phyloP scores from a whole-genome alignment of 2,329 filamentous ascomycete species.

The Calonectria fujianensis region DNA sequence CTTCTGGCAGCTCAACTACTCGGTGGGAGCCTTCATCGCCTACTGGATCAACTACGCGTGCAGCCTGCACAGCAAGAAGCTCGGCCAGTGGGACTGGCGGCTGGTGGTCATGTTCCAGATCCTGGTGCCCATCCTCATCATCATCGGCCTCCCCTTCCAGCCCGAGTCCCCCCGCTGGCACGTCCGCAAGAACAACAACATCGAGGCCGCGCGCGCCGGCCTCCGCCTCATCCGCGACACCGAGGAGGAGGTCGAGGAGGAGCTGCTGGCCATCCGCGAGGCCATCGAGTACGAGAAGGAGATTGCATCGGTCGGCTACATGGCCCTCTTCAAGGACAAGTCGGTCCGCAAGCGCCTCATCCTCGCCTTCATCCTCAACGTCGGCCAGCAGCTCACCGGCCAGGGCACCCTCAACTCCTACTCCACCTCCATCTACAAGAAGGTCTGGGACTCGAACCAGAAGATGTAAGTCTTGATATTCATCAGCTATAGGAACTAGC shows the following conservation, averaged over 20 bases:
- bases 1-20: slow-evolving; percentile 81
- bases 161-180: slow-evolving; percentile 82
- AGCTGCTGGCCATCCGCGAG: slow-evolving; percentile 78
- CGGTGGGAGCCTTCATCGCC: slow-evolving; percentile 73
- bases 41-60: slow-evolving; percentile 78
- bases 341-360: slow-evolving; percentile 80
- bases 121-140: slow-evolving; percentile 78
- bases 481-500: neutral
- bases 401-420: slow-evolving; percentile 84
- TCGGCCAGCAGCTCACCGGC: slow-evolving; percentile 82
- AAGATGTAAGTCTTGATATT: slow-evolving; percentile 66
- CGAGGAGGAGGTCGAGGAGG: slow-evolving; percentile 80
- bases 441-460: slow-evolving; percentile 75
- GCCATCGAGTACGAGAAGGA: slow-evolving; percentile 84
- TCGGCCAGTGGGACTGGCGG: slow-evolving; percentile 84
- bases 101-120: slow-evolving; percentile 84
- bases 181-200: slow-evolving; percentile 75
- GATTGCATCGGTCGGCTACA: slow-evolving; percentile 77
- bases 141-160: slow-evolving; percentile 77
- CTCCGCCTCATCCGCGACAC: slow-evolving; percentile 78
- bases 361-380: slow-evolving; percentile 80
- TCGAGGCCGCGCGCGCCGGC: slow-evolving; percentile 76
- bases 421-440: slow-evolving; percentile 84
- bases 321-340: slow-evolving; percentile 81
- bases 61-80: slow-evolving; percentile 69